Evolutionary conservation across 2,329 filamentous ascomycete genomes (phyloP).

Genomic region (Chaetomiaceae sp.): DNA sequence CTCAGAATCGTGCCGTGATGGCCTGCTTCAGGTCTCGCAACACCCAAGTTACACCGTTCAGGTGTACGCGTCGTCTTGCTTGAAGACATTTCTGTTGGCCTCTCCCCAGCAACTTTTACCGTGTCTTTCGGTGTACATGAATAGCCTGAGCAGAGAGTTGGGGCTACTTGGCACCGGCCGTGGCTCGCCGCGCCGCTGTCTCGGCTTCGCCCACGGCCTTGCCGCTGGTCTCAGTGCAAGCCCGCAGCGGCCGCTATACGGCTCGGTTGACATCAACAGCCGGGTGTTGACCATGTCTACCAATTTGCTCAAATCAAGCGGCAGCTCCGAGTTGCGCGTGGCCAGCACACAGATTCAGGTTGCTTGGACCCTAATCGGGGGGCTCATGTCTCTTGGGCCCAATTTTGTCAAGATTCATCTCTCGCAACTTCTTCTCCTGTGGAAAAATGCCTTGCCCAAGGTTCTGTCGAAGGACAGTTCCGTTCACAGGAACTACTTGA

Average conservation of each 20-base stretch:
- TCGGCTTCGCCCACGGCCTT: constrained; percentile 87
- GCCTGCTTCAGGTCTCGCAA: constrained; percentile 81
- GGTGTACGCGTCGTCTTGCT: constrained; percentile 77
- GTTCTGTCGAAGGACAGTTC: constrained; percentile 91
- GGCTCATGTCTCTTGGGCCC: constrained; percentile 90
- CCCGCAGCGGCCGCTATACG: constrained; percentile 81
- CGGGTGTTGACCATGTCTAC: constrained; percentile 88
- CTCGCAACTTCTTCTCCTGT: constrained; percentile 85
- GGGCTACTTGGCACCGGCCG: constrained; percentile 69
- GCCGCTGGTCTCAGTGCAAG: constrained; percentile 89
- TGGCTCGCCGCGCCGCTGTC: constrained; percentile 75
- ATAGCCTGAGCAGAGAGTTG: constrained; percentile 84
- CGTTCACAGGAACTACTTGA: constrained; percentile 74
- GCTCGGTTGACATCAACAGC: constrained; percentile 92
- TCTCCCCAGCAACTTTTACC: constrained; percentile 89
- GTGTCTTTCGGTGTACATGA: constrained; percentile 93
- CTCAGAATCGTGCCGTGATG: constrained; percentile 80
- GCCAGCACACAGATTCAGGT: constrained; percentile 96
- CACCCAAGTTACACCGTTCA: constrained; percentile 97
- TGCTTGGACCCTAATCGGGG: constrained; percentile 94
- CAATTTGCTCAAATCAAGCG: constrained; percentile 84
- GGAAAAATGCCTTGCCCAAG: constrained; percentile 96
- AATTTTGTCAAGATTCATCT: constrained; percentile 99
- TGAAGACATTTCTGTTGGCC: constrained; percentile 82
- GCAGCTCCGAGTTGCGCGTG: constrained; percentile 82